These are phyloP conservation scores for Clonostachys byssicola DNA, from an alignment of 2,329 filamentous ascomycete species.

Conservation along the genomic window DNA sequence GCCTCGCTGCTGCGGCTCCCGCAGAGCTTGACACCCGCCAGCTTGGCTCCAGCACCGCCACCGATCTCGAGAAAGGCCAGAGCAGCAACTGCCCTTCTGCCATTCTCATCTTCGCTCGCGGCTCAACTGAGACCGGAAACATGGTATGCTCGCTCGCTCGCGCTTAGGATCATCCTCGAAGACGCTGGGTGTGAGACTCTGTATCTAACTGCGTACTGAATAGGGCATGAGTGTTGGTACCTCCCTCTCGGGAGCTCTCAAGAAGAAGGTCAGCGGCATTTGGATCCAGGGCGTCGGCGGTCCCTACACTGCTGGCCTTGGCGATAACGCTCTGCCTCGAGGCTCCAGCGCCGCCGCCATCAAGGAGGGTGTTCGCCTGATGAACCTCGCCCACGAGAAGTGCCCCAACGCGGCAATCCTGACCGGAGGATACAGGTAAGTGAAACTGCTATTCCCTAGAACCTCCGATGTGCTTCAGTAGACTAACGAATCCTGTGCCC, in stretches of 20 bases:
- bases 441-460: too few species aligned
- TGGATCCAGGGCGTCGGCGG: slow-evolving; percentile 40
- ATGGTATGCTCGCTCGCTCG: slow-evolving; percentile 18
- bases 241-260: slow-evolving; percentile 17
- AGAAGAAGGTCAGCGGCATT: slow-evolving; percentile 17
- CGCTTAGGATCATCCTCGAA: neutral
- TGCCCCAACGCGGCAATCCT: slow-evolving; percentile 38
- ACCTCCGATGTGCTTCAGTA: neutral
- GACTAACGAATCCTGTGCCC: neutral
- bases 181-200: neutral
- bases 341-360: slow-evolving; percentile 31
- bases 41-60: slow-evolving; percentile 8
- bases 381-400: slow-evolving; percentile 30
- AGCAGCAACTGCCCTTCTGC: slow-evolving; percentile 21
- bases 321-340: slow-evolving; percentile 26
- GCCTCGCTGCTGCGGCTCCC: slow-evolving; percentile 5
- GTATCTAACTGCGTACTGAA: neutral
- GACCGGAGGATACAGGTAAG: slow-evolving; percentile 29
- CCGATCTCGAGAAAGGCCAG: slow-evolving; percentile 19
- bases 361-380: slow-evolving; percentile 30
- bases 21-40: slow-evolving; percentile 9
- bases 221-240: slow-evolving; percentile 20
- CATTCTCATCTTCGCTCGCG: slow-evolving; percentile 34
- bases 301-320: slow-evolving; percentile 27
- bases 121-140: slow-evolving; percentile 30